Evolutionary conservation across 768 basidiomycete genomes (phyloP).

Genomic region (Pisolithus tinctorius): DNA sequence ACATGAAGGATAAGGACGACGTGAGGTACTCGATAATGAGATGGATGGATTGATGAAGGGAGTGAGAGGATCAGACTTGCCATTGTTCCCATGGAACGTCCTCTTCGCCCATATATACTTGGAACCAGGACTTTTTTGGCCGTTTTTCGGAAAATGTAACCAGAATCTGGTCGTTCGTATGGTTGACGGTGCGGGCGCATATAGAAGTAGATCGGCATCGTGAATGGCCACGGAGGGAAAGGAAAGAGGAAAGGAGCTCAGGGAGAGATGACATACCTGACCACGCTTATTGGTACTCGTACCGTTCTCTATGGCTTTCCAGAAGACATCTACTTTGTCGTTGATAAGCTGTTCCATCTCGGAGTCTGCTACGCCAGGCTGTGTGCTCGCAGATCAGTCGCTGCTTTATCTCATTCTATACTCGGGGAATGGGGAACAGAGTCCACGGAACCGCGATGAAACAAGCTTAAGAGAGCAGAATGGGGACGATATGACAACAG

Average conservation of each 20-base stretch:
- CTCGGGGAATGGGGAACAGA: background rate
- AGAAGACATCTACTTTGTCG: slow-evolving; percentile 72
- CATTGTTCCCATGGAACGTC: slow-evolving; percentile 87
- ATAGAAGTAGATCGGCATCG: background rate
- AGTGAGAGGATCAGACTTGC: slow-evolving; percentile 29
- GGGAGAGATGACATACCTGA: slow-evolving; percentile 38
- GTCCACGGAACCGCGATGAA: no score
- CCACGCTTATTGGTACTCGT: slow-evolving; percentile 53
- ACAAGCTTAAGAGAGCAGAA: no score
- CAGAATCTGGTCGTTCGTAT: slow-evolving; percentile 41
- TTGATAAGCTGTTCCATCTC: slow-evolving; percentile 66
- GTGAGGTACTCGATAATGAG: background rate
- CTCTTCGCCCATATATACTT: slow-evolving; percentile 64
- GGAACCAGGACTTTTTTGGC: slow-evolving; percentile 75
- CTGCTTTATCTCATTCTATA: background rate
- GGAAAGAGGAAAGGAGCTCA: background rate
- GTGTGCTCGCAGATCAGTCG: background rate
- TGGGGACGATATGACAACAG: no score
- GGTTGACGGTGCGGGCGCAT: background rate
- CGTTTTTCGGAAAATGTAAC: slow-evolving; percentile 75
- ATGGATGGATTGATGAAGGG: background rate
- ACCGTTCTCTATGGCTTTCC: slow-evolving; percentile 66
- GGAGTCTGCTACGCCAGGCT: slow-evolving; percentile 76
- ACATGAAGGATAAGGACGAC: background rate
- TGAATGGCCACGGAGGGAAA: background rate